Percentiles rank a stretch among this genome's conserved stretches.
phyloP scores from a whole-genome alignment of 73 alveolate genomes.

The Symbiodinium pilosum region DNA sequence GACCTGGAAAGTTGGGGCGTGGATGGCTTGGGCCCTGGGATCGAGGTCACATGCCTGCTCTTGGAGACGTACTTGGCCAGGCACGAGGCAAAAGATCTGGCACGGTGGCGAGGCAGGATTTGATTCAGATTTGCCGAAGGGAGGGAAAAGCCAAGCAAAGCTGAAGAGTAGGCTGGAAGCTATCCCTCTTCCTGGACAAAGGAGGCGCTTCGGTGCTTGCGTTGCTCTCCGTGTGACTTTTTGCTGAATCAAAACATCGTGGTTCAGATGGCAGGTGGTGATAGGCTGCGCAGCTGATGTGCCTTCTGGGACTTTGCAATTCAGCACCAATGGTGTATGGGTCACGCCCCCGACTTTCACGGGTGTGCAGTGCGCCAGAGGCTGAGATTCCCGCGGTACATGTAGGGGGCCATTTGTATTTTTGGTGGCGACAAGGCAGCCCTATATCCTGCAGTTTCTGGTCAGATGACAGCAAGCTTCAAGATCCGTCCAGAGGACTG shows the following conservation, averaged over 20 bases:
- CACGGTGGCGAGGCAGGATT: slow-evolving; percentile 65
- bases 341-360: slow-evolving; percentile 46
- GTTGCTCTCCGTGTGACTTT: no score
- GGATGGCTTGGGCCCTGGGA: slow-evolving; percentile 23
- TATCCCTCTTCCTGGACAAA: slow-evolving; percentile 75
- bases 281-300: slow-evolving; percentile 89
- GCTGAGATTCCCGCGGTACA: neutral
- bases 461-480: slow-evolving; percentile 72
- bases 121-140: no score
- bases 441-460: slow-evolving; percentile 73
- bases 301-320: slow-evolving; percentile 49
- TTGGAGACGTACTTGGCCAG: neutral
- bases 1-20: slow-evolving; percentile 77
- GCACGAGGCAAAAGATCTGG: slow-evolving; percentile 85
- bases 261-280: slow-evolving; percentile 5
- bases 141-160: no score
- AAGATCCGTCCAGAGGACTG: slow-evolving; percentile 69
- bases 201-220: neutral
- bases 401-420: neutral
- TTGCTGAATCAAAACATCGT: neutral
- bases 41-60: neutral
- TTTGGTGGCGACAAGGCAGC: neutral
- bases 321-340: slow-evolving; percentile 83
- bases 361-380: slow-evolving; percentile 59
- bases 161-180: slow-evolving; percentile 34